phyloP scores from a whole-genome alignment of 306 rosid species.

The Sphenostylis stenocarpa region DNA sequence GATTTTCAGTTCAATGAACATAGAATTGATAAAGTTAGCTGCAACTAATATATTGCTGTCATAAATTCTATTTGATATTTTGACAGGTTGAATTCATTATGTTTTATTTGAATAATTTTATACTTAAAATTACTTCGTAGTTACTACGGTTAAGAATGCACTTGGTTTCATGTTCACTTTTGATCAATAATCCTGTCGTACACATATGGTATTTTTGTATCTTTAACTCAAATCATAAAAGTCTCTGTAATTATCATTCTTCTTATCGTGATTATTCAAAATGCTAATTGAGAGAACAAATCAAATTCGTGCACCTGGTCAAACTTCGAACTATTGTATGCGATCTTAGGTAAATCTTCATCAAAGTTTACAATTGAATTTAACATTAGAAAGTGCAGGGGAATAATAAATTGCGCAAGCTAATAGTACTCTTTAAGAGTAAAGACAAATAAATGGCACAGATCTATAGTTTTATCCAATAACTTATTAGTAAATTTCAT shows the following conservation, averaged over 20 bases:
- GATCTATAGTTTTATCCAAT: conserved; percentile 18
- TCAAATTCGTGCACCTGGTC: neutral
- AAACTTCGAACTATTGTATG: neutral
- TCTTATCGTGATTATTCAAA: neutral
- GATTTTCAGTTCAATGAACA: neutral
- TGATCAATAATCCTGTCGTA: neutral
- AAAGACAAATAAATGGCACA: conserved; percentile 33
- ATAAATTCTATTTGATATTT: neutral
- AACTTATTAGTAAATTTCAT: conserved; percentile 20
- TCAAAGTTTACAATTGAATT: neutral
- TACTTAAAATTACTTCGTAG: neutral
- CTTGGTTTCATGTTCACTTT: neutral
- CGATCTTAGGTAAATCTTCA: neutral
- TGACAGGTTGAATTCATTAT: neutral
- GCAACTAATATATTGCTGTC: neutral
- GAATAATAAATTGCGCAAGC: neutral
- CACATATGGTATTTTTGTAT: neutral
- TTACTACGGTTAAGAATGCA: neutral
- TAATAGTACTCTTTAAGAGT: neutral
- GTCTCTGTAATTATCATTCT: neutral
- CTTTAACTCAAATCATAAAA: neutral
- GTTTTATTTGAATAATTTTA: conserved; percentile 14
- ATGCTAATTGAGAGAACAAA: neutral
- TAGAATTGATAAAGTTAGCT: conserved; percentile 5
- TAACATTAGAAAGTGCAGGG: neutral